A percentile compares a stretch with the other conserved stretches of the same genome.
Conservation (phyloP, 2,329 filamentous ascomycete genomes). For the Fusarium sp. region DNA sequence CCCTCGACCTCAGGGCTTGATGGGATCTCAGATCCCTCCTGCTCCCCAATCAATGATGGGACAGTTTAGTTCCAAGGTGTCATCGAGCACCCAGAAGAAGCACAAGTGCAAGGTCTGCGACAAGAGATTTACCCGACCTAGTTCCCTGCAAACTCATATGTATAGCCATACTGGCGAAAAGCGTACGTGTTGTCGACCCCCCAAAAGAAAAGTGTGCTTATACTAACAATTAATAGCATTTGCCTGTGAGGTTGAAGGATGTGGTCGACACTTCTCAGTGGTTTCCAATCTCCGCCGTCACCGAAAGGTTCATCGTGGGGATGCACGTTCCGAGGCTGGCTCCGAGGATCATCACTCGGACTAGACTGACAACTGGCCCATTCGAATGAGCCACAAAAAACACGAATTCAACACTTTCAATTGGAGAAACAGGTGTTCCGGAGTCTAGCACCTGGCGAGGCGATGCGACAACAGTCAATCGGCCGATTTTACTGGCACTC, state of each 20-base stretch:
- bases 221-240: slow-evolving; percentile 72
- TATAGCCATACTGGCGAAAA: slow-evolving; percentile 99
- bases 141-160: slow-evolving; percentile 96
- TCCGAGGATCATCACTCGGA: slow-evolving; percentile 74
- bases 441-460: slow-evolving; percentile 16
- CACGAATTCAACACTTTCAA: slow-evolving; percentile 18
- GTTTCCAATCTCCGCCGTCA: slow-evolving; percentile 95
- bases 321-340: slow-evolving; percentile 71
- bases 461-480: slow-evolving; percentile 14
- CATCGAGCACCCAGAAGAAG: slow-evolving; percentile 97
- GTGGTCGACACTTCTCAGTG: slow-evolving; percentile 95
- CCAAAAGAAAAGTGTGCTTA: background rate
- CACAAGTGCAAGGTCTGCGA: slow-evolving; percentile 99
- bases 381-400: background rate
- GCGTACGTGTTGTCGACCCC: slow-evolving; percentile 72
- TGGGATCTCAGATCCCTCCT: slow-evolving; percentile 75
- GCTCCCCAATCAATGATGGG: slow-evolving; percentile 98
- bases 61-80: slow-evolving; percentile 96
- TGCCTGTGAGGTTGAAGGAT: slow-evolving; percentile 92
- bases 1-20: slow-evolving; percentile 77
- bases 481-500: slow-evolving; percentile 30
- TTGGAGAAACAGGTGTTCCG: slow-evolving; percentile 6
- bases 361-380: slow-evolving; percentile 48
- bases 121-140: slow-evolving; percentile 95
- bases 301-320: slow-evolving; percentile 90